Base-by-base conservation (phyloP, 176 grass and related monocot genomes). In the Thalia dealbata region DNA sequence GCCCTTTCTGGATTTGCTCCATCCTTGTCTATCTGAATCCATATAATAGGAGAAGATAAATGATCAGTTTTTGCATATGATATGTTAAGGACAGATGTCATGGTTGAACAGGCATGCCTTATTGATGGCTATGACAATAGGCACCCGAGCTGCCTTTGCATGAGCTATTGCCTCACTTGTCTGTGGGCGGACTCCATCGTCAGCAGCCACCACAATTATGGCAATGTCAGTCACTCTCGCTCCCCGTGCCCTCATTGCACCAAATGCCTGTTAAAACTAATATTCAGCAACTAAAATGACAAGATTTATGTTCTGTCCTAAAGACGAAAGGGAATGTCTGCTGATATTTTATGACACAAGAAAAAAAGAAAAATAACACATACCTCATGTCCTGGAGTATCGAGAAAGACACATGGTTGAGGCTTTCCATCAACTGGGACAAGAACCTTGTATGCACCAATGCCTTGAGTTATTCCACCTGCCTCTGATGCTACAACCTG, bases 381-480 rank as follows among this genome's bases (percentile, higher is more conserved):
- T 88, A 96, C 93, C 87, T 92, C 87, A 32, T 97, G 93, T 7
- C 93, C 93, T 52, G 93, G 93, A 66, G 93, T 97, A 79, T 97
- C 93, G 50, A 97, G 87, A 86, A 97, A 92, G 73, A 97, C 74
- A 83, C 93, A 97, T 78, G 93, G 69, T 69, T 88, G 89, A 67
- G 74, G 84, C 68, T 90, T 75, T 74, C 93, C 89, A 84, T 90
- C 86, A 58, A 92, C 82, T 75, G 87, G 87, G 64, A 97, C 81
- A 80, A 84, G 81, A 92, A 97, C 93, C 75, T 92, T 88, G 67
- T 97, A 97, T 65, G 93, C 93, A 52, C 93, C 93, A 77, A 97
- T 92, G 76, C 93, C 89, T 82, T 97, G 93, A 67, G 93, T 97
- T 74, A 97, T 97, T 78, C 93, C 93, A 71, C 93, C 93, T 78